Conservation (phyloP, 768 basidiomycete species). For the Tubosaeta brunneosetosa region DNA sequence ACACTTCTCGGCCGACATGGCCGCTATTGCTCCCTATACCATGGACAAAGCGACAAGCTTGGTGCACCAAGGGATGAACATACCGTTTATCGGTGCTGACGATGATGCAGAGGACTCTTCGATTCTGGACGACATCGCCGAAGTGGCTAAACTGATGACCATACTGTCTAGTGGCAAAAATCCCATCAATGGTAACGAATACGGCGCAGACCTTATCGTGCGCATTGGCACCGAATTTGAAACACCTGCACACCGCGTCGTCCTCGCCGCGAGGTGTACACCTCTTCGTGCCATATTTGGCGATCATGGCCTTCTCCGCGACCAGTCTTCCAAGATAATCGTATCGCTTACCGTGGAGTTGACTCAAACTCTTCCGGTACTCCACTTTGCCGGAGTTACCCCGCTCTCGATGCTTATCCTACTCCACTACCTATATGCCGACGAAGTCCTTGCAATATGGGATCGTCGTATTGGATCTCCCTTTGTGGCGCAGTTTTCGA, state of each 20-base stretch:
- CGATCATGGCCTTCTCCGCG: slow-evolving; percentile 27
- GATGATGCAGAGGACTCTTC: slow-evolving; percentile 39
- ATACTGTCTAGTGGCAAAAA: slow-evolving; percentile 5
- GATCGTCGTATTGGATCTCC: slow-evolving; percentile 59
- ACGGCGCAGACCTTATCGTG: slow-evolving; percentile 64
- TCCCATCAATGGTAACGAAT: slow-evolving; percentile 21
- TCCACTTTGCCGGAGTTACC: slow-evolving; percentile 50
- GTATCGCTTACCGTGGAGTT: slow-evolving; percentile 20
- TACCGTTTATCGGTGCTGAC: slow-evolving; percentile 12
- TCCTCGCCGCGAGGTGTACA: slow-evolving; percentile 60
- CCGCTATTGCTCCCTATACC: slow-evolving; percentile 58
- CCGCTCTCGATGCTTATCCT: slow-evolving; percentile 70
- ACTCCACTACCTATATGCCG: slow-evolving; percentile 83
- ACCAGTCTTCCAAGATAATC: slow-evolving; percentile 28
- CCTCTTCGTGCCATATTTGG: slow-evolving; percentile 42
- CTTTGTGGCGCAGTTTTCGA: slow-evolving; percentile 38
- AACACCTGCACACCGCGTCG: slow-evolving; percentile 59
- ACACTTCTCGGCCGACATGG: slow-evolving; percentile 61
- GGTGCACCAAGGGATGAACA: background rate
- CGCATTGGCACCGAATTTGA: slow-evolving; percentile 39
- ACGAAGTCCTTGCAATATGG: slow-evolving; percentile 79
- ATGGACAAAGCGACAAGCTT: background rate
- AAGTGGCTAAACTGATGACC: slow-evolving; percentile 24
- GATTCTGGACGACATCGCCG: slow-evolving; percentile 34
- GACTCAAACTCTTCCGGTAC: background rate